phyloP scores from a whole-genome alignment of 805 yeast species.

The Teunomyces lycoperdinae region DNA sequence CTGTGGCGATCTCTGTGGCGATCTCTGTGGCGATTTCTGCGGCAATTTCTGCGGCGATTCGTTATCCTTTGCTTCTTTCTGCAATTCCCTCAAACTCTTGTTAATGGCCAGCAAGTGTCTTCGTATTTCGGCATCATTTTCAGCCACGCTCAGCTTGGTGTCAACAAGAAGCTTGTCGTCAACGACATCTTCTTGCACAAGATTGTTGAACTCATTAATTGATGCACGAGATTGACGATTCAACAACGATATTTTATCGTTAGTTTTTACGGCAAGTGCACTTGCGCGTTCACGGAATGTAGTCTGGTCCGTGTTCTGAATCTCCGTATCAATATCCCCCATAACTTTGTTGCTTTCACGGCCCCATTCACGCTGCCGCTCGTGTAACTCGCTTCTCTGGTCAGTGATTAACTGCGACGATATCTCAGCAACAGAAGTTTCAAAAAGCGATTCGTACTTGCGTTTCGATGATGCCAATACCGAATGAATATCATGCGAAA shows the following conservation, averaged over 20 bases:
- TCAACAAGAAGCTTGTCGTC: conserved; percentile 3
- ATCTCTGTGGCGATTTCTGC: neutral
- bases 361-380: neutral
- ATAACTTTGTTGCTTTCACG: neutral
- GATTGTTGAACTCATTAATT: neutral
- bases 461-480: conserved; percentile 3
- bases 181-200: neutral
- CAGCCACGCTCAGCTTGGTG: neutral
- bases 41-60: neutral
- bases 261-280: neutral
- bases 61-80: neutral
- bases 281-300: neutral
- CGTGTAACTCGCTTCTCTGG: conserved; percentile 1
- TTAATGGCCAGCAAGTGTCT: neutral
- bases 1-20: neutral
- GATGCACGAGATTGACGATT: conserved; percentile 1
- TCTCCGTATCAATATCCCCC: neutral
- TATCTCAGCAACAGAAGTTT: conserved; percentile 1
- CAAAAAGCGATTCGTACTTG: conserved; percentile 2
- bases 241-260: conserved; percentile 7
- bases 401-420: neutral
- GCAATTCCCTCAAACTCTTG: conserved; percentile 6
- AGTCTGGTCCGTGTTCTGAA: neutral
- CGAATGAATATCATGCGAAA: neutral
- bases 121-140: conserved; percentile 7